A percentile compares a stretch with the other conserved stretches of the same genome.
phyloP scores from a whole-genome alignment of 352 stramenopile species.

The Phytopythium sindhum region DNA sequence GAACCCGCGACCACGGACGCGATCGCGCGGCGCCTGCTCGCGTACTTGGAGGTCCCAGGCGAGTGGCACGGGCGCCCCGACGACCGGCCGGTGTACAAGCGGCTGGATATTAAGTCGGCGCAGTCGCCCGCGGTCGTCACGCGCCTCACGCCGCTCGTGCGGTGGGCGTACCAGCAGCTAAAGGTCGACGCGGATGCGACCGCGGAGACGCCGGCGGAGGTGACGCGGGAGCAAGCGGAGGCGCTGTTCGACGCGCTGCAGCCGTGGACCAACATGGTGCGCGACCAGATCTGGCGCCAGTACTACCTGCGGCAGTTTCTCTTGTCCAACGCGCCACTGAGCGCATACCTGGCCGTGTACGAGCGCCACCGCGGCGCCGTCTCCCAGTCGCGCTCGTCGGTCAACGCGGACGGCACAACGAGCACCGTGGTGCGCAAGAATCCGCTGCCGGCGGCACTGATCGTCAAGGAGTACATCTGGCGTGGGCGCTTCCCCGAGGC shows the following conservation, averaged over 20 bases:
- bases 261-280: conserved; percentile 51
- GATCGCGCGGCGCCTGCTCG: conserved; percentile 26
- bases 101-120: conserved; percentile 25
- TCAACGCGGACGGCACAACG: conserved; percentile 9
- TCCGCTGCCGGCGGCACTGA: conserved; percentile 21
- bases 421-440: conserved; percentile 24
- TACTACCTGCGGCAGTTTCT: conserved; percentile 71
- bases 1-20: not conserved
- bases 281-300: conserved; percentile 38
- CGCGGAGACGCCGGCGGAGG: conserved; percentile 5
- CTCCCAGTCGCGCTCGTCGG: conserved; percentile 7
- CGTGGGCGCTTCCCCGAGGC: conserved; percentile 55
- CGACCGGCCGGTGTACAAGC: conserved; percentile 4
- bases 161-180: conserved; percentile 31
- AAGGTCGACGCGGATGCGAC: not conserved
- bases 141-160: conserved; percentile 31
- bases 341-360: conserved; percentile 30
- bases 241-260: conserved; percentile 37
- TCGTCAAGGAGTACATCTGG: conserved; percentile 50
- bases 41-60: conserved; percentile 30
- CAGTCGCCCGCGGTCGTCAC: conserved; percentile 26
- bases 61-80: conserved; percentile 7
- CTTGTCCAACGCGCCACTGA: conserved; percentile 37
- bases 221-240: not conserved
- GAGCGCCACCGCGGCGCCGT: conserved; percentile 14